A percentile compares a stretch with the other conserved stretches of the same genome.
Evolutionary conservation across 495 filamentous ascomycete species (phyloP).

Genomic region (Parmelia sp.): DNA sequence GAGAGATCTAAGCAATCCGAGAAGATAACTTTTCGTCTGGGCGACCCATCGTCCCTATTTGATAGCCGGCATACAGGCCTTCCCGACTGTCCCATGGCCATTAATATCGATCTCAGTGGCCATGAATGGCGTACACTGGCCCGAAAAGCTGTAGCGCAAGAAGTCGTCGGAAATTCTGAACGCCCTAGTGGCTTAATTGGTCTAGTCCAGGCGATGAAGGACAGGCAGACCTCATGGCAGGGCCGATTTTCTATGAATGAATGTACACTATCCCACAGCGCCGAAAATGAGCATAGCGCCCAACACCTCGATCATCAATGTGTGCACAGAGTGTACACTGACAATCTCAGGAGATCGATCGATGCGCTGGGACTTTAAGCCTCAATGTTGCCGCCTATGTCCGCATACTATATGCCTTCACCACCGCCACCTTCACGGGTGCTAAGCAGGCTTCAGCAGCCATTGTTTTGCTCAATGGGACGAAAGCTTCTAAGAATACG

Average conservation of each 20-base stretch:
- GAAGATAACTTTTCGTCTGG: constrained; percentile 20
- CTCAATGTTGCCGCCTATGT: neutral
- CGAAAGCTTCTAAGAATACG: neutral
- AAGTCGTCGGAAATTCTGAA: constrained; percentile 6
- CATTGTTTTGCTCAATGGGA: neutral
- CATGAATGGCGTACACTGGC: constrained; percentile 24
- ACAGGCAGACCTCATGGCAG: constrained; percentile 19
- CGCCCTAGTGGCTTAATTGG: constrained; percentile 4
- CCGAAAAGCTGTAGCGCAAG: constrained; percentile 22
- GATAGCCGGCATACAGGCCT: constrained; percentile 19
- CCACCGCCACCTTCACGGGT: neutral
- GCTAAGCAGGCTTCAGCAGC: neutral
- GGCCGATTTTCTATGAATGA: neutral
- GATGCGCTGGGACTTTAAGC: constrained; percentile 5
- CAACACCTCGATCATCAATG: neutral
- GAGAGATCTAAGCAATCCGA: constrained; percentile 9
- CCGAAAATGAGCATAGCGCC: neutral
- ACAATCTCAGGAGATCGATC: constrained; percentile 6
- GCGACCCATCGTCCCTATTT: constrained; percentile 9
- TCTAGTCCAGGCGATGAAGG: constrained; percentile 17
- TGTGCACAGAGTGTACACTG: neutral
- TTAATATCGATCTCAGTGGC: constrained; percentile 21
- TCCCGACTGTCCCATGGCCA: constrained; percentile 25
- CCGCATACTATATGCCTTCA: neutral
- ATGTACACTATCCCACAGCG: neutral